Percentiles rank a stretch among this genome's conserved stretches.
These are phyloP conservation scores for Cercospora sojina DNA, from an alignment of 2,329 filamentous ascomycete genomes.

Conservation along the genomic window DNA sequence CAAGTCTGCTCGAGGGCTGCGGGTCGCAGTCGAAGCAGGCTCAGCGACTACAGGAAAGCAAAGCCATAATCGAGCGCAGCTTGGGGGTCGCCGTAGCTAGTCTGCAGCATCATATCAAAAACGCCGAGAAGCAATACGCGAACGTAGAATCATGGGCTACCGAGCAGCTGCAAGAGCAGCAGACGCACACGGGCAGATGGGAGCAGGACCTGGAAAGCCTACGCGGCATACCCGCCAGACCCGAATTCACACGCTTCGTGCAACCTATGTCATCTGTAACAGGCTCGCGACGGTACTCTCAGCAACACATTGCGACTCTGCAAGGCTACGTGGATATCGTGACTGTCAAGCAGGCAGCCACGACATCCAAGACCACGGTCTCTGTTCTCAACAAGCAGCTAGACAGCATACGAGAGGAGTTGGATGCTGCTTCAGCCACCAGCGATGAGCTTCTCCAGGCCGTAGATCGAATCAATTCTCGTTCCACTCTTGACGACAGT, in stretches of 20 bases:
- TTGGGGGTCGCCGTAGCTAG: conserved; percentile 85
- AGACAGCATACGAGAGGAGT: conserved; percentile 42
- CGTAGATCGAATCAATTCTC: conserved; percentile 45
- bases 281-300: conserved; percentile 32
- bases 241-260: conserved; percentile 59
- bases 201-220: conserved; percentile 67
- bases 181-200: conserved; percentile 63
- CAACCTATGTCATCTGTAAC: conserved; percentile 26
- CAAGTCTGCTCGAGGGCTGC: conserved; percentile 68
- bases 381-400: conserved; percentile 61
- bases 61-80: conserved; percentile 73
- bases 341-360: conserved; percentile 69
- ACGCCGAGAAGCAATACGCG: conserved; percentile 68
- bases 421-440: conserved; percentile 44
- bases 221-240: conserved; percentile 62
- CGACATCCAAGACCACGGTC: conserved; percentile 62
- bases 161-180: conserved; percentile 66
- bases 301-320: conserved; percentile 57
- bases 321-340: conserved; percentile 75
- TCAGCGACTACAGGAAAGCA: conserved; percentile 67
- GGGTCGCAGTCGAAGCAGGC: conserved; percentile 61
- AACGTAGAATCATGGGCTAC: conserved; percentile 70
- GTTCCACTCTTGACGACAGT: conserved; percentile 25
- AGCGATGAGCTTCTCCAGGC: conserved; percentile 48
- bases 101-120: conserved; percentile 70